These are phyloP conservation scores for Alternaria viburni DNA, from an alignment of 2,329 filamentous ascomycete species.

Conservation along the genomic window DNA sequence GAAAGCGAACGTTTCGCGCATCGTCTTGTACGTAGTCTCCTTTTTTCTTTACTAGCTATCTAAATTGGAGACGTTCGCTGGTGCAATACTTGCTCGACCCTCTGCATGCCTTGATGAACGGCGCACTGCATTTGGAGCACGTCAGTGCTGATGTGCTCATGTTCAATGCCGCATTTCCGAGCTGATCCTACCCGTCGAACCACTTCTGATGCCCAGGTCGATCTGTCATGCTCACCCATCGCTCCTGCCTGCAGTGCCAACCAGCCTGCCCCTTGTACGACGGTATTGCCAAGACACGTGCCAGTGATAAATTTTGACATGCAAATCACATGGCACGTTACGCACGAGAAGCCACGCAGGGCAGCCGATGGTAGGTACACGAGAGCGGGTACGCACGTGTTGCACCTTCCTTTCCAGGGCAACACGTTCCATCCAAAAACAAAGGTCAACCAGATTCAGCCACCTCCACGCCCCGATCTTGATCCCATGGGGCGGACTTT, in stretches of 20 bases:
- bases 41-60: slow-evolving; percentile 11
- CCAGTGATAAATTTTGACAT: not conserved
- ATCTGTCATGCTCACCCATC: not conserved
- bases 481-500: not conserved
- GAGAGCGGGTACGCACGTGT: slow-evolving; percentile 13
- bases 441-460: not conserved
- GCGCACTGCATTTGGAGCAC: not conserved
- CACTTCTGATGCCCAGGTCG: not conserved
- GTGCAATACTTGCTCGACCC: slow-evolving; percentile 7
- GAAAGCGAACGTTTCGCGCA: slow-evolving; percentile 21
- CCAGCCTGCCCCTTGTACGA: not conserved
- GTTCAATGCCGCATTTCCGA: not conserved
- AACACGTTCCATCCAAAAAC: slow-evolving; percentile 1
- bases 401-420: slow-evolving; percentile 1
- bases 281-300: not conserved
- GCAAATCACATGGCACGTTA: not conserved
- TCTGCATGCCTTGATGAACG: not conserved
- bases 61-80: slow-evolving; percentile 21
- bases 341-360: slow-evolving; percentile 1
- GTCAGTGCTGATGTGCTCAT: not conserved
- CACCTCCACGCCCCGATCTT: not conserved
- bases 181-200: not conserved
- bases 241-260: not conserved
- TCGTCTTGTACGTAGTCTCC: slow-evolving; percentile 10
- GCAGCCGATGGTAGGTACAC: not conserved